Base-by-base conservation (phyloP, 768 basidiomycete species). In the Udeniomyces megalosporus region DNA sequence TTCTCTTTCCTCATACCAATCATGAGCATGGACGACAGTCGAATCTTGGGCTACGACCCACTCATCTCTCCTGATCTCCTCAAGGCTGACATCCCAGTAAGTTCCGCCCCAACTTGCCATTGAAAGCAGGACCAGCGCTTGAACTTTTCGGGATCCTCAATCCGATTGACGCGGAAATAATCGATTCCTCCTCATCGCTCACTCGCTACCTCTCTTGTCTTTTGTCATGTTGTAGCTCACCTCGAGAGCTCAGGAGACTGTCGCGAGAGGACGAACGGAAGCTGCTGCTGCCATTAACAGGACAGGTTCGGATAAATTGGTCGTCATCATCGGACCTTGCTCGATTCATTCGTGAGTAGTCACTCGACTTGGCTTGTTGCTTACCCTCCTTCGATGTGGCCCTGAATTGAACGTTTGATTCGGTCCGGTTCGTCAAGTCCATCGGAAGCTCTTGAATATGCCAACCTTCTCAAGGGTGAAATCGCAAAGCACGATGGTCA, bases 321-420 rank as follows among this genome's bases (percentile, higher is more conserved):
- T 97, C 47, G 90, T 96, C 70, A 79, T 97, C 69, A 85, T 96
- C 67, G 93, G 93, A 2, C 93, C 93, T 28, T 97, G 93, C 77
- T 90, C 88, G 0, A 95, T 97, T 66, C 93, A 97, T 35, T 63
- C 61, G 60, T 61, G 29, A 34, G 60, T 61, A 1, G 10, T 8
- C 8, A 8, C 8, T 53, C 7, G 48, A n/a, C n/a, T 47, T 47
- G 22, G 12, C 3, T 32, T 7, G 22, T 35, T 42, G 8, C 17
- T 42, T 42, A 8, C 17, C 38, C 8, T 42, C 38, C 10, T 17
- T 17, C 8, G 38, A 42, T 42, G 17, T 42, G 17, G 10, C 17
- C 8, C 8, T 42, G 10, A 42, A 42, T 42, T 42, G 8, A 42
- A 8, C 38, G 8, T 8, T 17, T 42, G 10, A 42, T 42, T 42